These are phyloP conservation scores for Pisolithus albus DNA, from an alignment of 768 basidiomycete species.

Conservation along the genomic window DNA sequence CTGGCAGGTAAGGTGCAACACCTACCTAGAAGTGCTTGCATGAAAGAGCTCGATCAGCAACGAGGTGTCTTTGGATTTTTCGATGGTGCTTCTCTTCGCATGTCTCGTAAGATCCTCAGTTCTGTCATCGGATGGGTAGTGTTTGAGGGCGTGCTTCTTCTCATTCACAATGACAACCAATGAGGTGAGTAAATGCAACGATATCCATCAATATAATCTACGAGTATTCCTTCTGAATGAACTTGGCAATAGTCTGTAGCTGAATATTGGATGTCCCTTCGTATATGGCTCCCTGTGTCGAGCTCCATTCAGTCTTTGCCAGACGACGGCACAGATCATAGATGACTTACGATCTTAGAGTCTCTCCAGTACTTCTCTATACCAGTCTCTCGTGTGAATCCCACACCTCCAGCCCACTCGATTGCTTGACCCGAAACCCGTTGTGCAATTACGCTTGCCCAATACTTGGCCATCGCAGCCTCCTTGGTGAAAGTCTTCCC, in stretches of 20 bases:
- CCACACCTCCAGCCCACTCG: slow-evolving; percentile 93
- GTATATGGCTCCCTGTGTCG: slow-evolving; percentile 72
- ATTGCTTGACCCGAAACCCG: slow-evolving; percentile 83
- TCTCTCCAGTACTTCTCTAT: slow-evolving; percentile 97
- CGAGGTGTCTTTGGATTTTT: slow-evolving; percentile 78
- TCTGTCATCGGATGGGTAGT: slow-evolving; percentile 92
- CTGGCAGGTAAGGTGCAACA: slow-evolving; percentile 47
- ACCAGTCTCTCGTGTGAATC: slow-evolving; percentile 88
- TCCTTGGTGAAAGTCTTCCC: slow-evolving; percentile 82
- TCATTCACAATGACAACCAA: slow-evolving; percentile 37
- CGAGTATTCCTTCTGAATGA: slow-evolving; percentile 80
- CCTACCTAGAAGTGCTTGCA: neutral
- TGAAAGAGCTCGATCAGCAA: slow-evolving; percentile 43
- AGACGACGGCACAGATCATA: neutral
- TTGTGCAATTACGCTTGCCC: slow-evolving; percentile 84
- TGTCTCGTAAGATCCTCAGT: slow-evolving; percentile 80
- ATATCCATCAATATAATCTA: slow-evolving; percentile 18
- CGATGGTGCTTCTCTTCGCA: slow-evolving; percentile 75
- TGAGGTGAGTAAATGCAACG: neutral
- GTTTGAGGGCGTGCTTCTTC: slow-evolving; percentile 71
- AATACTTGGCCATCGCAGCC: slow-evolving; percentile 98
- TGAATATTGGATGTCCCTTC: slow-evolving; percentile 99
- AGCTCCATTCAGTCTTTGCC: slow-evolving; percentile 4
- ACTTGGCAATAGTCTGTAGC: slow-evolving; percentile 90
- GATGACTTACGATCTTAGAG: slow-evolving; percentile 78